Evolutionary conservation across 148 eudicot genomes (phyloP), one percentile per base, ranked within the genome.

Genomic region (Chenopodium album): DNA sequence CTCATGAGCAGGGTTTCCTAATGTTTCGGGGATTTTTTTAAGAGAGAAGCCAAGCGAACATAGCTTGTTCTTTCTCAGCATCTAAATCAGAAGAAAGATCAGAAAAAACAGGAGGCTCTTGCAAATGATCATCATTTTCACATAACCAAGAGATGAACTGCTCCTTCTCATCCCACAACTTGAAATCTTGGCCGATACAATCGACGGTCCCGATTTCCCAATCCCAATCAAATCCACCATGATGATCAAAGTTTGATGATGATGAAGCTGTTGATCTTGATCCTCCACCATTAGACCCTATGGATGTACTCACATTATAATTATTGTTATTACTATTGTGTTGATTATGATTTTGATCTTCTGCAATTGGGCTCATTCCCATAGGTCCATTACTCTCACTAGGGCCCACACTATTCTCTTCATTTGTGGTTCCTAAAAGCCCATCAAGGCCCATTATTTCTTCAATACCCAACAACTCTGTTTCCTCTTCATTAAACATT

Each of bases 41-140:
- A 16, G 94, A 92, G 1, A 91, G 85, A 78, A 90, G 91, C 92
- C 92, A 90, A 11, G 89, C 90, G 46, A 88, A 80, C 85, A 93
- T 80, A 17, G 90, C 94, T 76, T 87, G 87, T 67, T 90, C 92
- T 80, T 87, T 78, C 71, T 89, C 87, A 48, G 69, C 32, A 32
- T 83, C 88, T 67, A 83, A 47, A 32, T 59, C 69, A 64, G 32
- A 76, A 70, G 70, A 74, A 56, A 80, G 4, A 47, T 71, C 80
- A 46, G 71, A 78, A 46, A 68, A 63, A 23, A 76, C 52, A 23
- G 80, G 82, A 10, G 79, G 17, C 19, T 41, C 78, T 19, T 79
- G 80, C 28, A 75, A 31, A 47, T 29, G 22, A 69, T 72, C 80
- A 71, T 85, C 85, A 81, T 66, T 77, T 5, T 81, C 92, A 89